A percentile compares a stretch with the other conserved stretches of the same genome.
Conservation (phyloP, 139 green algal genomes). For the Micractinium sp. region DNA sequence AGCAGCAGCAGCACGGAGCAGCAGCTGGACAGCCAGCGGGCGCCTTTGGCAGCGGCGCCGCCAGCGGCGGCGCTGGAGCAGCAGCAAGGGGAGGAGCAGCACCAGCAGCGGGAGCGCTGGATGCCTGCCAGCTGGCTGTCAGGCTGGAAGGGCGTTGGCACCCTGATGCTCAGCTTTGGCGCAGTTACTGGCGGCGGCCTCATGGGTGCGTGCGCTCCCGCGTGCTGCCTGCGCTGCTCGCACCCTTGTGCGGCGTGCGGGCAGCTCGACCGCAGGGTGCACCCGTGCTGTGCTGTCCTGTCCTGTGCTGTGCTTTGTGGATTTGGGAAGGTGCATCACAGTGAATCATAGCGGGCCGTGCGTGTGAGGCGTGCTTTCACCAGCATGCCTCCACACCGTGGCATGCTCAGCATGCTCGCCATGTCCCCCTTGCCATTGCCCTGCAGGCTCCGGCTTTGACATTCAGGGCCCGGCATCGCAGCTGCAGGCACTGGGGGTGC, state of each 20-base stretch:
- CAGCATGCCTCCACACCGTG: too few relatives aligned
- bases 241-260: too few relatives aligned
- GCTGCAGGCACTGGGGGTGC: conserved; percentile 76
- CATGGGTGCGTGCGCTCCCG: not conserved
- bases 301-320: too few relatives aligned
- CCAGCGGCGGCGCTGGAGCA: not conserved
- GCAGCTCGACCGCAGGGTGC: too few relatives aligned
- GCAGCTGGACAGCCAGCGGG: not conserved
- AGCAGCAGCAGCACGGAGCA: not conserved
- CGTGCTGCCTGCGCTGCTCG: too few relatives aligned
- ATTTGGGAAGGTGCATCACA: too few relatives aligned
- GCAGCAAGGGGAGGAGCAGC: conserved; percentile 1
- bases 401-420: too few relatives aligned
- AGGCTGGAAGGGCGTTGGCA: conserved; percentile 4
- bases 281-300: too few relatives aligned
- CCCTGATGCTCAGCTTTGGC: conserved; percentile 21
- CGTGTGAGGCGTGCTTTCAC: too few relatives aligned
- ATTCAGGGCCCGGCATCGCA: conserved; percentile 64
- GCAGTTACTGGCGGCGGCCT: conserved; percentile 24
- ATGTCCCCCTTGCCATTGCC: not conserved
- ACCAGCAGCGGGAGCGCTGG: conserved; percentile 4
- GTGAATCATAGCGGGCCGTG: too few relatives aligned
- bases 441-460: conserved; percentile 60
- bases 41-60: not conserved
- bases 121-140: conserved; percentile 22